Base-by-base conservation (phyloP, 495 filamentous ascomycete genomes). In the Trichoderma orchidacearum region DNA sequence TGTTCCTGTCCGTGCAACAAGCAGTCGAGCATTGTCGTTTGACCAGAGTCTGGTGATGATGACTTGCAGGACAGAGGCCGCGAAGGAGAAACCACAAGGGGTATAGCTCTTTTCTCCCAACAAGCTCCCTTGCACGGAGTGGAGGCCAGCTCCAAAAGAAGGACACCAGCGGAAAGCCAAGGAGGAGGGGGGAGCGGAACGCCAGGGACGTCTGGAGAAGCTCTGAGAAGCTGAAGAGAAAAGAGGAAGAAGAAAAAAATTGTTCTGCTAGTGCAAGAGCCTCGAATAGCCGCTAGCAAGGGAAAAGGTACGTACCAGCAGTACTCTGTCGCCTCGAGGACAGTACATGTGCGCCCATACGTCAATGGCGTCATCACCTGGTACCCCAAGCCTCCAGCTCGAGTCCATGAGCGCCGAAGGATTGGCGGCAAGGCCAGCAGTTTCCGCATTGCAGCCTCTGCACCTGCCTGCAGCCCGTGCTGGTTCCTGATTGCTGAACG, bases 401-500 rank as follows among this genome's bases (percentile, higher is more conserved):
- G n/a, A 11, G 41, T 48, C 21, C 23, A 18, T 23, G 41, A 23
- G 18, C n/a, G n/a, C 41, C 41, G 41, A 23, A 48, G 41, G 41
- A 48, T 48, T 48, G 41, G 41, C 41, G 41, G 41, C 23, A 48
- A 0, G 13, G 21, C 21, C 5, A 27, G 18, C 13, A 48, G 41
- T 18, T 48, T 18, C 41, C 41, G 41, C 41, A 48, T 27, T 48
- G 41, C 41, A 48, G 41, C 41, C 21, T 23, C 21, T 48, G 41
- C 41, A 13, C 41, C n/a, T 48, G 41, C 41, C 41, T 48, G 41
- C 41, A 48, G 41, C 41, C 41, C 41, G 45, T 5, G 45, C 15
- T 32, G 51, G 51, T 53, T 53, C 51, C 51, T 53, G 51, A 55
- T 31, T 55, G 53, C 23, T 55, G 53, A 55, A 34, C 53, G 53